A percentile compares a stretch with the other conserved stretches of the same genome.
Conservation (phyloP, 306 rosid species). For the Fagus sylvatica region DNA sequence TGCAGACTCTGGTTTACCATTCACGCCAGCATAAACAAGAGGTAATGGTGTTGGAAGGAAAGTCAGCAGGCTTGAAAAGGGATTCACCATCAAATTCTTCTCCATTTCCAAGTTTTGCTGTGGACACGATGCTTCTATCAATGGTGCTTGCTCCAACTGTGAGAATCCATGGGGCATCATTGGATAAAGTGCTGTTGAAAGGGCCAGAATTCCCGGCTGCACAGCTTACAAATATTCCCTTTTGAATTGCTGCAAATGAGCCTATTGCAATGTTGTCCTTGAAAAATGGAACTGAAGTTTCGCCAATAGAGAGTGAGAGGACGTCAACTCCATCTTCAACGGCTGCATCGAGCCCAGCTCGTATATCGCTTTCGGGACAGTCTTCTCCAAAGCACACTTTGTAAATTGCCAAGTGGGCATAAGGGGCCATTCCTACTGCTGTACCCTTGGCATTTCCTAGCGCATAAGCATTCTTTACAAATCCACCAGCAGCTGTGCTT, state of each 20-base stretch:
- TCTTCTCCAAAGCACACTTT: slow-evolving; percentile 40
- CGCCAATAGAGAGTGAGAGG: slow-evolving; percentile 64
- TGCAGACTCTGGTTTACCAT: slow-evolving; percentile 47
- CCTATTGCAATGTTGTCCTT: slow-evolving; percentile 58
- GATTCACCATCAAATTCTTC: slow-evolving; percentile 46
- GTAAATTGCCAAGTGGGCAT: slow-evolving; percentile 66
- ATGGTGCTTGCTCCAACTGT: slow-evolving; percentile 62
- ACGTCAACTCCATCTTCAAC: slow-evolving; percentile 66
- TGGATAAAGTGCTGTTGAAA: slow-evolving; percentile 29
- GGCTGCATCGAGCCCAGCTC: slow-evolving; percentile 51
- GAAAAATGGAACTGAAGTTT: slow-evolving; percentile 43
- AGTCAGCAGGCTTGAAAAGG: slow-evolving; percentile 44
- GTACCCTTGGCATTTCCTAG: slow-evolving; percentile 74
- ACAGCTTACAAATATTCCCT: slow-evolving; percentile 72
- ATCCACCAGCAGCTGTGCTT: slow-evolving; percentile 46
- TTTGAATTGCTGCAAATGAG: slow-evolving; percentile 61
- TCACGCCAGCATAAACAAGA: slow-evolving; percentile 53
- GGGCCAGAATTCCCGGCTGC: slow-evolving; percentile 75
- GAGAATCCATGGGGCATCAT: slow-evolving; percentile 80
- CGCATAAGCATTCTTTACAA: slow-evolving; percentile 43
- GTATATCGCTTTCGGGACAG: slow-evolving; percentile 41
- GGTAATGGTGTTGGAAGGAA: slow-evolving; percentile 40
- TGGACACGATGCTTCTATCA: slow-evolving; percentile 55
- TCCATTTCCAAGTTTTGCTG: slow-evolving; percentile 50
- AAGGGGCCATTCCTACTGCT: slow-evolving; percentile 73